Base-by-base conservation (phyloP, 805 yeast genomes). In the Wickerhamomyces bisporus region DNA sequence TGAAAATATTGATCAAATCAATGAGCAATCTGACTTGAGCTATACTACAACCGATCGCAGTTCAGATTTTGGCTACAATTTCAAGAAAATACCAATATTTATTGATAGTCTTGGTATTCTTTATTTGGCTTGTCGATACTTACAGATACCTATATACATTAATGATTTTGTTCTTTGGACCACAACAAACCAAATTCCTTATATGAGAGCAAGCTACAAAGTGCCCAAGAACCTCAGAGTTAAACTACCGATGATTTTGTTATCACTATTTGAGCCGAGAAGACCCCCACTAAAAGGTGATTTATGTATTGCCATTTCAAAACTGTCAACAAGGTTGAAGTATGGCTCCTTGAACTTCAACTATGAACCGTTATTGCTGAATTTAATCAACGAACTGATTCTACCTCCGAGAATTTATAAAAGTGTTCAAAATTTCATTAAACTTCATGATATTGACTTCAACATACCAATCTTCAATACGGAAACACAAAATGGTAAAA, bases 361-460 rank as follows among this genome's bases (percentile, higher is more conserved):
- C 39, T 62, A 60, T 42, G 57, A 55, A 16, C 72, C 75, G 3
- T 46, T 72, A 6, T 32, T 76, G 4, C 60, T 74, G 38, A 63
- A 64, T 39, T 41, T 67, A 1, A 57, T 70, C 4, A 55, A 65
- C 4, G 71, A 72, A 30, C 46, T 72, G 30, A 52, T 72, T 13
- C 45, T 79, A 6, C 75, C 88, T 1, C 65, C 79, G 3, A 73
- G 72, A 28, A 48, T 80, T 3, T 70, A 71, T 19, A 38, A 53
- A 0, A 55, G 68, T 21, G 62, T 66, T 10, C 48, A 52, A 17
- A 55, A 21, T 21, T 7, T 21, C 10, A 21, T 6, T 28, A 29
- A 17, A 6, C 28, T 9, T 11, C 10, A 21, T 21, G 10, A 21
- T 7, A 21, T 10, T n/a, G 28, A 26, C 15, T 26, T 26, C 6